Evolutionary conservation across 805 yeast genomes (phyloP), one percentile per base, ranked within the genome.

Genomic region (Wickerhamiella cacticola): DNA sequence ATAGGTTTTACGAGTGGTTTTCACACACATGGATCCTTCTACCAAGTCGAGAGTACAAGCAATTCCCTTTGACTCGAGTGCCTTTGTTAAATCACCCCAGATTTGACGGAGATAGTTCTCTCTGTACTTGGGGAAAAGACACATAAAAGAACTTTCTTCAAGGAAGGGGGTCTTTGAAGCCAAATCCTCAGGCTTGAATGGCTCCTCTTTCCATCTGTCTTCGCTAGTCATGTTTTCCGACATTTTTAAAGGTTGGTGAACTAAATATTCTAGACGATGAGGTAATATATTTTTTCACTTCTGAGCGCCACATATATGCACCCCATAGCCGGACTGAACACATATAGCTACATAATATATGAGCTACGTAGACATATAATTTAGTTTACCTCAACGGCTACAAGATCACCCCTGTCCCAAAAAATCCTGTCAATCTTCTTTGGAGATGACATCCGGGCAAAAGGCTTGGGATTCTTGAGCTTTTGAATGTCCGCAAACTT

Each of bases 1-100:
- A 64, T 66, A 92, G 0, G 98, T 88, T 64, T 89, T 92, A 64
- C 95, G 76, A 2, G 97, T 89, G 13, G 98, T 92, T 57, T 80
- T 84, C 15, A 92, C 98, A 0, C 94, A 80, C 97, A 92, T 92
- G 2, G 96, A 80, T 40, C 98, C 98, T 62, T 92, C 97, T 23
- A 92, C 95, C 53, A 92, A 70, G 65, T 92, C 86, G 53, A 92
- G 69, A 33, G 79, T 80, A 65, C 96, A 85, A n/a, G 81, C 80
- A 40, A 92, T 72, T 49, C 83, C 80, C 56, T 79, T 53, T 1
- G 74, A 72, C 22, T 82, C 84, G 29, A 92, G 68, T 0, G 89
- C 74, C 57, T 74, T 78, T 1, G 96, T 86, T 9, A 92, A 92
- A 53, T 92, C 96, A 45, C 83, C 81, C 98, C 98, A 92, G 42